Percentiles rank a stretch among this genome's conserved stretches.
phyloP scores from a whole-genome alignment of 768 basidiomycete genomes.

The Pholiota microspora region DNA sequence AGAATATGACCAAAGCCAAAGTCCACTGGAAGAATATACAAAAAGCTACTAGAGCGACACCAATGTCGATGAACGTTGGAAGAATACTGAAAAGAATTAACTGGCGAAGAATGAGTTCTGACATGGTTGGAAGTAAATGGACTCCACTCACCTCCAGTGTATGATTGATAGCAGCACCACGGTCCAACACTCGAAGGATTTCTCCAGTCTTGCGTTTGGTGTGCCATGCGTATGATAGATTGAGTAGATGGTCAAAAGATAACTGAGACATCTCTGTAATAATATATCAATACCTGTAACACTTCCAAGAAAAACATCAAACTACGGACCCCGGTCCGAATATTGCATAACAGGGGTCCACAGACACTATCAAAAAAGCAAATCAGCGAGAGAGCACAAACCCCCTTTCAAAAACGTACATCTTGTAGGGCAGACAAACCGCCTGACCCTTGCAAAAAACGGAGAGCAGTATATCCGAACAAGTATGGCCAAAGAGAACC shows the following conservation, averaged over 20 bases:
- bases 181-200: conserved; percentile 75
- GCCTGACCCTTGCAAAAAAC: conserved; percentile 74
- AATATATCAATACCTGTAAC: not conserved
- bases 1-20: conserved; percentile 62
- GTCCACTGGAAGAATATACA: conserved; percentile 61
- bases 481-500: conserved; percentile 69
- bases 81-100: conserved; percentile 80
- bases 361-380: conserved; percentile 41
- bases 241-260: conserved; percentile 84
- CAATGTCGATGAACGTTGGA: conserved; percentile 81
- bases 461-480: conserved; percentile 62
- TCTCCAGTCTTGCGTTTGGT: conserved; percentile 84
- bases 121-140: not conserved
- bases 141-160: conserved; percentile 55
- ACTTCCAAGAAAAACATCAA: not conserved
- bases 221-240: conserved; percentile 83
- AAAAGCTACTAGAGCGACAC: conserved; percentile 70
- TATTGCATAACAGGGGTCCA: conserved; percentile 92
- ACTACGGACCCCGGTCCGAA: conserved; percentile 61
- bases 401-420: conserved; percentile 34
- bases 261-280: conserved; percentile 77
- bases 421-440: conserved; percentile 71
- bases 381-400: not conserved
- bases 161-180: conserved; percentile 85
- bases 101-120: conserved; percentile 30